Conservation (phyloP, 1,139 yeast genomes). For the Kazachstania sp. region DNA sequence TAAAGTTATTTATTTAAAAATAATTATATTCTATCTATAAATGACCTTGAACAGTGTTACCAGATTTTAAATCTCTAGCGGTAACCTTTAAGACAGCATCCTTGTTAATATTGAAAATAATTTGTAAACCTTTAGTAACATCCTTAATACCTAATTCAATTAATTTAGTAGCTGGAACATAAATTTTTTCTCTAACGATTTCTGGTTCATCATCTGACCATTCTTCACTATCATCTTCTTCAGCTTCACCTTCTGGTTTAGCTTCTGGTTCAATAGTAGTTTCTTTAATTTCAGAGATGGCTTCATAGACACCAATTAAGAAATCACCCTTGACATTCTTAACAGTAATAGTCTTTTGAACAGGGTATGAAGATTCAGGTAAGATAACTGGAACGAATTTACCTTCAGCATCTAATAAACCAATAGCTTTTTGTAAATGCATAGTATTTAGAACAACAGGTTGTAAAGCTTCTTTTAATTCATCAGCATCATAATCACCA, state of each 20-base stretch:
- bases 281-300: slow-evolving; percentile 70
- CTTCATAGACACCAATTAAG: slow-evolving; percentile 71
- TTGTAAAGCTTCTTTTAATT: slow-evolving; percentile 73
- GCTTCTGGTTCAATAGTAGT: slow-evolving; percentile 63
- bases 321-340: slow-evolving; percentile 59
- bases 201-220: slow-evolving; percentile 69
- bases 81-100: slow-evolving; percentile 76
- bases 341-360: slow-evolving; percentile 65
- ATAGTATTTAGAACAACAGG: slow-evolving; percentile 86
- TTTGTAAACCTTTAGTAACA: slow-evolving; percentile 69
- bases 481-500: slow-evolving; percentile 73
- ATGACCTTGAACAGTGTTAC: slow-evolving; percentile 34
- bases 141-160: slow-evolving; percentile 74
- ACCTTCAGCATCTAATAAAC: slow-evolving; percentile 68
- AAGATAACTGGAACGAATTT: slow-evolving; percentile 67
- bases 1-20: too few species aligned
- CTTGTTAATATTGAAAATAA: slow-evolving; percentile 72
- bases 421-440: slow-evolving; percentile 77
- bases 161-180: slow-evolving; percentile 64
- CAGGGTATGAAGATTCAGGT: slow-evolving; percentile 86
- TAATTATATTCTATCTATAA: too few species aligned
- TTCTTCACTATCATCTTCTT: slow-evolving; percentile 52
- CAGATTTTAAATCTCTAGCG: slow-evolving; percentile 74
- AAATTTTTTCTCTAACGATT: slow-evolving; percentile 61
- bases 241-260: slow-evolving; percentile 37